Percentiles rank a stretch among this genome's conserved stretches.
phyloP scores from a whole-genome alignment of 2,329 filamentous ascomycete genomes.

The Bipolaris sorokiniana region DNA sequence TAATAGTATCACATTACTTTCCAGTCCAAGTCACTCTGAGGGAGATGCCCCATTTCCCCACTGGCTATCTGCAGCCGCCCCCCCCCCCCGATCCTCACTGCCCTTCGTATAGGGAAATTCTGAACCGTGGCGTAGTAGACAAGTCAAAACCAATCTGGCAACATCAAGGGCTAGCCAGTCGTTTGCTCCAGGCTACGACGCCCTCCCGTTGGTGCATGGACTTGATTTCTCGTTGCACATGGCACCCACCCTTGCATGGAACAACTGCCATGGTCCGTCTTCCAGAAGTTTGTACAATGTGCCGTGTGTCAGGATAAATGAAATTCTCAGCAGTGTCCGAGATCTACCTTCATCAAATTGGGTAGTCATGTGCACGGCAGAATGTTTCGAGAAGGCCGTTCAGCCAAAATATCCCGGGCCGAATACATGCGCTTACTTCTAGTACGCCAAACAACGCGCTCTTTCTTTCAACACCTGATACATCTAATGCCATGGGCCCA shows the following conservation, averaged over 20 bases:
- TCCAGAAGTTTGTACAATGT: constrained; percentile 32
- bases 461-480: constrained; percentile 7
- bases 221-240: constrained; percentile 1
- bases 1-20: background rate
- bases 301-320: constrained; percentile 32
- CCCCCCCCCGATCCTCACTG: background rate
- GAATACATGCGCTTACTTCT: constrained; percentile 18
- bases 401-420: constrained; percentile 22
- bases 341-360: constrained; percentile 30
- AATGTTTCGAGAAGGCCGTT: constrained; percentile 31
- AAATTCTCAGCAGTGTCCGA: constrained; percentile 29
- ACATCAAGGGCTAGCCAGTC: background rate
- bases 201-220: too few relatives aligned
- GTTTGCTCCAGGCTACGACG: too few relatives aligned
- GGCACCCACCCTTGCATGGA: constrained; percentile 6
- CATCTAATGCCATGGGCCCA: constrained; percentile 11
- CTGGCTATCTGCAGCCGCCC: background rate
- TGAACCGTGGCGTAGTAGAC: background rate
- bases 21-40: background rate
- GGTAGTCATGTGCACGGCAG: constrained; percentile 29
- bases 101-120: background rate
- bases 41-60: background rate
- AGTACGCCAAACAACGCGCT: constrained; percentile 12
- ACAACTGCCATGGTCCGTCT: constrained; percentile 8
- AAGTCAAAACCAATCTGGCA: background rate